Evolutionary conservation across 2,329 filamentous ascomycete species (phyloP).

Genomic region (Aspergillus caelatus): DNA sequence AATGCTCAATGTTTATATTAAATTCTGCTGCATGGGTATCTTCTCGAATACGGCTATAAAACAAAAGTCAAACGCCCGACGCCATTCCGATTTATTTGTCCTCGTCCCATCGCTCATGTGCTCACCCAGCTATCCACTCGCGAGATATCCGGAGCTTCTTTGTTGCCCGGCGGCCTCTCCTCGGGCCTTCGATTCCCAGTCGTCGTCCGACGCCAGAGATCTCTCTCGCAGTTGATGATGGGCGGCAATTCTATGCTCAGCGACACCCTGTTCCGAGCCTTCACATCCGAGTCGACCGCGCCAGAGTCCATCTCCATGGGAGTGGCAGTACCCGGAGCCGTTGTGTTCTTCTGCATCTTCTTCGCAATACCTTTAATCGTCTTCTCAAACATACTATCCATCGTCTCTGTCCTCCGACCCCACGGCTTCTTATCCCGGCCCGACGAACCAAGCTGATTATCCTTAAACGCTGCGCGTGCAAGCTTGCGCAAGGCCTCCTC

Average conservation of each 20-base stretch:
- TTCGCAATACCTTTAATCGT: slow-evolving; percentile 56
- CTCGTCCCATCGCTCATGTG: slow-evolving; percentile 19
- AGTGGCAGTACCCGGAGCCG: slow-evolving; percentile 26
- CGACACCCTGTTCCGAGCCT: slow-evolving; percentile 29
- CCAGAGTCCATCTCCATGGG: slow-evolving; percentile 36
- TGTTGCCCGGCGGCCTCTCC: slow-evolving; percentile 33
- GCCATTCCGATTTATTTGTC: slow-evolving; percentile 13
- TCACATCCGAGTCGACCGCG: slow-evolving; percentile 29
- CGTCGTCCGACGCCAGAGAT: slow-evolving; percentile 57
- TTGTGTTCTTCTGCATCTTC: slow-evolving; percentile 37
- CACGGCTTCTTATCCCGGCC: slow-evolving; percentile 45
- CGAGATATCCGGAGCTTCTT: slow-evolving; percentile 26
- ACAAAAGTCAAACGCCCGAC: slow-evolving; percentile 23
- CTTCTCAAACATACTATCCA: slow-evolving; percentile 59
- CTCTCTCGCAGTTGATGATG: slow-evolving; percentile 63
- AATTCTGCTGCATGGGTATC: slow-evolving; percentile 37
- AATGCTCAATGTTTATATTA: slow-evolving; percentile 13
- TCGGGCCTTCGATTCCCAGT: slow-evolving; percentile 37
- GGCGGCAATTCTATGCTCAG: slow-evolving; percentile 48
- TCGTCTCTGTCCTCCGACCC: slow-evolving; percentile 42
- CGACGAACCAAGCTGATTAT: slow-evolving; percentile 44
- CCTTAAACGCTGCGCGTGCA: slow-evolving; percentile 51
- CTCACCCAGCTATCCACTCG: slow-evolving; percentile 28
- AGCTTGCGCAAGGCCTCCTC: slow-evolving; percentile 67
- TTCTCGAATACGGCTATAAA: slow-evolving; percentile 29